A percentile compares a stretch with the other conserved stretches of the same genome.
Evolutionary conservation across 2,329 filamentous ascomycete species (phyloP).

Genomic region (Ophiocordyceps unilateralis): DNA sequence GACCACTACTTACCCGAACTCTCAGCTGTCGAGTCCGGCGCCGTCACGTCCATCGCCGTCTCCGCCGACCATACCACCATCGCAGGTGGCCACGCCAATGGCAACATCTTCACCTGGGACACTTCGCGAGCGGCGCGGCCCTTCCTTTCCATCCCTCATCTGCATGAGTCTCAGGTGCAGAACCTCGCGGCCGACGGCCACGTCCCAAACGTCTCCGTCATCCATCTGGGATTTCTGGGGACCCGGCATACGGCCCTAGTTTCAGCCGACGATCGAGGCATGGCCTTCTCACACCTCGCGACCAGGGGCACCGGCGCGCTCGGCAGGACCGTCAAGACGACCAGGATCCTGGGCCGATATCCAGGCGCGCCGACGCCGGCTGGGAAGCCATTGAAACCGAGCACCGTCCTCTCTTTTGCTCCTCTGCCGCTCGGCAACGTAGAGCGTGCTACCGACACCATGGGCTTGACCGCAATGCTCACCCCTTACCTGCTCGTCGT

Average conservation of each 20-base stretch:
- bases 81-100: constrained; percentile 75
- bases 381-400: constrained; percentile 65
- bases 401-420: constrained; percentile 83
- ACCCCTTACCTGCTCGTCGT: constrained; percentile 93
- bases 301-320: constrained; percentile 79
- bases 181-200: constrained; percentile 66
- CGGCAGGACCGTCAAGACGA: constrained; percentile 73
- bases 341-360: constrained; percentile 80
- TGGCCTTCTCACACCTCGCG: constrained; percentile 96
- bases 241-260: constrained; percentile 87
- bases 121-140: constrained; percentile 64
- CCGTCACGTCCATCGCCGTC: constrained; percentile 73
- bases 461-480: constrained; percentile 87
- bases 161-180: constrained; percentile 48
- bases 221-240: constrained; percentile 88
- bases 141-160: constrained; percentile 71
- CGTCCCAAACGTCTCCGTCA: constrained; percentile 55
- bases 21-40: constrained; percentile 71
- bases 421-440: constrained; percentile 87
- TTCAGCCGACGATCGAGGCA: constrained; percentile 84
- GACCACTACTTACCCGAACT: constrained; percentile 9
- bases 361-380: constrained; percentile 47
- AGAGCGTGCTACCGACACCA: constrained; percentile 67
- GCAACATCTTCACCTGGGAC: constrained; percentile 95
- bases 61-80: constrained; percentile 89